Evolutionary conservation across 1,284 basidiomycete genomes (phyloP), one percentile per base, ranked within the genome.

Genomic region (Ceratobasidium sp.): DNA sequence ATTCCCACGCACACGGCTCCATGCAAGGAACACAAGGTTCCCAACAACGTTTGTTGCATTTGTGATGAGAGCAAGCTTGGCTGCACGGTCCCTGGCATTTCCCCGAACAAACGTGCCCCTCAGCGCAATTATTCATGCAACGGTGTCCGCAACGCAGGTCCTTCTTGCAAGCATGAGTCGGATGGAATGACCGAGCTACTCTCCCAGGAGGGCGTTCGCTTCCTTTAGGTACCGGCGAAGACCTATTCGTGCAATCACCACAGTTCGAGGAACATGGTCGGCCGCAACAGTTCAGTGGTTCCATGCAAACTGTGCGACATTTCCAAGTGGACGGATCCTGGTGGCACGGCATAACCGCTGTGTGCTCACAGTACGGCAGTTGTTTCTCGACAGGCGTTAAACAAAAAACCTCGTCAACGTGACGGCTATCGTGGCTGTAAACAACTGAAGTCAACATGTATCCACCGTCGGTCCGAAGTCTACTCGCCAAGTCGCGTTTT

Each of bases 11-110:
- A 80, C 92, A 93, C 0, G 86, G 83, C 78, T 91, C 88, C 80
- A 89, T 87, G 82, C 93, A 94, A 0, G 91, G 91, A 0, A 88
- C 86, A 81, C 93, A 94, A 0, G 88, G 87, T 0, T 82, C 84
- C 10, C 86, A 88, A 80, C 93, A 94, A 38, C 82, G 79, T 28
- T 84, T 81, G 7, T 81, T 83, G 82, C 91, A 93, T 9, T 82
- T 82, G 2, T 87, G 84, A 81, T 93, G 91, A 13, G 81, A 56
- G 81, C 92, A 93, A 10, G 82, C 82, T 80, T 92, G 91, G 38
- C 90, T 86, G 80, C 92, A 93, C 3, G 81, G 79, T 23, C 83
- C 75, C 26, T 80, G 84, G 82, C 92, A 93, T 3, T 81, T 84
- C 20, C 64, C 78, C 6, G 87, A 87, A 78, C 90, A 90, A 57